These are phyloP conservation scores for Primulina tabacum DNA, from an alignment of 257 asterid species.

Conservation along the genomic window DNA sequence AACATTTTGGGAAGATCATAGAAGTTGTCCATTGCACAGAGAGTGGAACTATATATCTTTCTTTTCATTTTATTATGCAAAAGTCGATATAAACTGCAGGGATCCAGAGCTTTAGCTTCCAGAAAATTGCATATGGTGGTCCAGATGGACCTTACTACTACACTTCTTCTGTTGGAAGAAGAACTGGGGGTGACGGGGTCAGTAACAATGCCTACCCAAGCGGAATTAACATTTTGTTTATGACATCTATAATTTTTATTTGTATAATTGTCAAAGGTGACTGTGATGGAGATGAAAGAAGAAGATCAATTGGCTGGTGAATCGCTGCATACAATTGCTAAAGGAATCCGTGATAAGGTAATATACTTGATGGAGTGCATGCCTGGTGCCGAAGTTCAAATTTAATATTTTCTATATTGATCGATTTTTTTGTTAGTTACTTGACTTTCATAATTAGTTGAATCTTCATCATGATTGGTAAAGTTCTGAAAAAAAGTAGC, in stretches of 20 bases:
- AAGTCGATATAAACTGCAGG: slow-evolving; percentile 37
- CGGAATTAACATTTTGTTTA: neutral
- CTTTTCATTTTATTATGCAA: neutral
- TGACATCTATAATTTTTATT: neutral
- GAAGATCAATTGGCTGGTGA: slow-evolving; percentile 62
- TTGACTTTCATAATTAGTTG: neutral
- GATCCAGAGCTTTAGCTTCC: slow-evolving; percentile 45
- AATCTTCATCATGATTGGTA: neutral
- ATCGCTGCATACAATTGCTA: slow-evolving; percentile 68
- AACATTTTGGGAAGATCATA: neutral
- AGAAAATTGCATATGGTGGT: slow-evolving; percentile 65
- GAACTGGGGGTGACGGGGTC: slow-evolving; percentile 77
- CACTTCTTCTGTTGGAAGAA: slow-evolving; percentile 57
- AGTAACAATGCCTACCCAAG: slow-evolving; percentile 23
- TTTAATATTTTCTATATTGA: neutral
- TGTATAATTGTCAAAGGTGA: slow-evolving; percentile 37
- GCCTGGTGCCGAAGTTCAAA: neutral
- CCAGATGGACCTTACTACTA: slow-evolving; percentile 53
- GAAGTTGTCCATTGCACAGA: neutral
- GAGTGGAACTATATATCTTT: neutral
- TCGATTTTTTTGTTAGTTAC: neutral
- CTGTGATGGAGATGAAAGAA: slow-evolving; percentile 69
- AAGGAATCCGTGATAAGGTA: slow-evolving; percentile 76
- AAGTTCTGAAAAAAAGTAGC: neutral
- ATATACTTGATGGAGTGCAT: slow-evolving; percentile 13